Percentiles rank a stretch among this genome's conserved stretches.
phyloP scores from a whole-genome alignment of 164 flowering plant species.

The Dillenia turbinata region DNA sequence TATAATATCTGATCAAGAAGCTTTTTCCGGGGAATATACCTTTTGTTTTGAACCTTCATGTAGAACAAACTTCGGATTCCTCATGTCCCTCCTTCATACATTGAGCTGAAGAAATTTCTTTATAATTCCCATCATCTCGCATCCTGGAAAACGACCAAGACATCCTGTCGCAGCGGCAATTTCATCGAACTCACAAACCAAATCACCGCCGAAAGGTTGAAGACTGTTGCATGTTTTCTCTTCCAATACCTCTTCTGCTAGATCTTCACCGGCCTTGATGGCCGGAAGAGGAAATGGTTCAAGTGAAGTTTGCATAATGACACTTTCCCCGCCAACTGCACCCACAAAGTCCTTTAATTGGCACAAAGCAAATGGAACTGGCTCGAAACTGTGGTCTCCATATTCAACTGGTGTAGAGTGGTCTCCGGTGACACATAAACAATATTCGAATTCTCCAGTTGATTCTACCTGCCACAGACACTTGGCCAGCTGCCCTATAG shows the following conservation, averaged over 20 bases:
- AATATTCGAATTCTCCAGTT: constrained; percentile 57
- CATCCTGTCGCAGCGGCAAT: constrained; percentile 86
- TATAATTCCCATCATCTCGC: constrained; percentile 93
- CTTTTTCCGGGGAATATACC: no score
- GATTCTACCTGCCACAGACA: constrained; percentile 82
- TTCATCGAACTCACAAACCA: constrained; percentile 66
- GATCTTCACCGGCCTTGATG: constrained; percentile 42
- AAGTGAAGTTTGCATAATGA: constrained; percentile 41
- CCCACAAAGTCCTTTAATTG: constrained; percentile 63
- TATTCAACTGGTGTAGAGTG: constrained; percentile 98
- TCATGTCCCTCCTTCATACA: constrained; percentile 1
- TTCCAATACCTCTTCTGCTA: constrained; percentile 16
- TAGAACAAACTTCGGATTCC: no score
- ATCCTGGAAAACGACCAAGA: constrained; percentile 90
- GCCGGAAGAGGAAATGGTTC: constrained; percentile 89
- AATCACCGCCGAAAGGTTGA: constrained; percentile 58
- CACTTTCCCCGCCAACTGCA: constrained; percentile 68
- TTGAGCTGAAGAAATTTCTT: constrained; percentile 48
- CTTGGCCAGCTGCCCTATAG: constrained; percentile 79
- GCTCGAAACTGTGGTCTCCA: constrained; percentile 98
- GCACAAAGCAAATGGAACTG: constrained; percentile 85
- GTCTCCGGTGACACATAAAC: constrained; percentile 86
- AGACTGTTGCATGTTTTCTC: constrained; percentile 8
- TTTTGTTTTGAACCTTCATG: no score
- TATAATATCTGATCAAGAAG: no score